These are phyloP conservation scores for Podila verticillata DNA, from an alignment of 192 early-diverging fungal species.

Conservation along the genomic window DNA sequence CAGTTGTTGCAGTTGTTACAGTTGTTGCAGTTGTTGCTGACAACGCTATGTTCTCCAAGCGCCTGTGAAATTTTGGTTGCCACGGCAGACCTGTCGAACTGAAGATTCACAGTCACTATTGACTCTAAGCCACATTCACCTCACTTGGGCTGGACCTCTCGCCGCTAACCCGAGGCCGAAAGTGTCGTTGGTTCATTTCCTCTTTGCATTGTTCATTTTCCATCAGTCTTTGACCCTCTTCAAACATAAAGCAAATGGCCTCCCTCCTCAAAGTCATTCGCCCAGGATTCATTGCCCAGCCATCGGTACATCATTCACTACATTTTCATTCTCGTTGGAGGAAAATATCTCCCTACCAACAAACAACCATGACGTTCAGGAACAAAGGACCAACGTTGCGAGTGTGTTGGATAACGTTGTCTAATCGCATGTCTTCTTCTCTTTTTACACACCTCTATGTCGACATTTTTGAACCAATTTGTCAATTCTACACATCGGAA, in stretches of 20 bases:
- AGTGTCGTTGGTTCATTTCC: no score
- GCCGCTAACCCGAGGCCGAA: no score
- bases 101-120: no score
- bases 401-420: not conserved
- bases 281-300: slow-evolving; percentile 31
- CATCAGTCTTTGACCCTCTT: not conserved
- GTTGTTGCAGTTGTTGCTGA: no score
- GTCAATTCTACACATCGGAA: not conserved
- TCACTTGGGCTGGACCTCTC: no score
- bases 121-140: no score
- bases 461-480: not conserved
- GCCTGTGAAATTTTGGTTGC: no score
- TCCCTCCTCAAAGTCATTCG: slow-evolving; percentile 32
- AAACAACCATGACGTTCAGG: not conserved
- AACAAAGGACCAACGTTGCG: not conserved
- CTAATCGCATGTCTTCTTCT: not conserved
- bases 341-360: not conserved
- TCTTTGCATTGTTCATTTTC: not conserved
- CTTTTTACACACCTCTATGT: not conserved
- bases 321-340: not conserved
- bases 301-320: slow-evolving; percentile 16
- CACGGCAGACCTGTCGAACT: no score
- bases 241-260: slow-evolving; percentile 20
- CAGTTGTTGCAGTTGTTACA: no score
- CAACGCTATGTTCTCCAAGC: no score